Percentiles rank a stretch among this genome's conserved stretches.
Conservation (phyloP, 345 rosid genomes). For the Brassica carinata region DNA sequence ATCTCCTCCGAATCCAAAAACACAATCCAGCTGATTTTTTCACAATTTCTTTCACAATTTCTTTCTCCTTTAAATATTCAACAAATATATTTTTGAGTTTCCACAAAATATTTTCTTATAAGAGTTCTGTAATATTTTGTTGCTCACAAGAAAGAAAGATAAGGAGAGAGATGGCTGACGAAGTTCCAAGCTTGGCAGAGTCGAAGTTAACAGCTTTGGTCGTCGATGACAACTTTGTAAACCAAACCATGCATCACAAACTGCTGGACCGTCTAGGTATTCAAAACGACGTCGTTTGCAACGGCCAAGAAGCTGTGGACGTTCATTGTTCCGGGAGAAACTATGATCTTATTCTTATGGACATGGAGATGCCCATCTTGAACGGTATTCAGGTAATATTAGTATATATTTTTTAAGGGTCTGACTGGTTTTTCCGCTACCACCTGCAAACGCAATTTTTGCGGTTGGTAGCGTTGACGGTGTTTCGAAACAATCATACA, state of each 20-base stretch:
- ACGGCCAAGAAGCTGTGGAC: conserved; percentile 81
- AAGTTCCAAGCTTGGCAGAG: conserved; percentile 26
- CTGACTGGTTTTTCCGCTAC: too few species aligned
- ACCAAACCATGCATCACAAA: conserved; percentile 52
- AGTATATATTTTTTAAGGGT: too few species aligned
- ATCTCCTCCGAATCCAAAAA: conserved; percentile 32
- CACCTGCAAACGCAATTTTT: too few species aligned
- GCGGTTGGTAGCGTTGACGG: too few species aligned
- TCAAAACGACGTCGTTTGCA: conserved; percentile 46
- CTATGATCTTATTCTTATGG: conserved; percentile 87
- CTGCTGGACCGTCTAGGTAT: conserved; percentile 60
- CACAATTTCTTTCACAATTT: conserved; percentile 5
- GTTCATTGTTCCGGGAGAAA: conserved; percentile 54
- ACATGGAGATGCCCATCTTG: conserved; percentile 89
- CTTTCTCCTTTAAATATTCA: conserved; percentile 17
- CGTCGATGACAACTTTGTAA: conserved; percentile 62
- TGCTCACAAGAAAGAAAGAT: background rate
- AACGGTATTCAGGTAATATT: conserved; percentile 70
- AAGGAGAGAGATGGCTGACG: background rate
- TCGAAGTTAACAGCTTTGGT: conserved; percentile 57
- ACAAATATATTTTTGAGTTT: conserved; percentile 4
- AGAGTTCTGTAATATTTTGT: background rate
- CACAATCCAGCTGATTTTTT: conserved; percentile 21
- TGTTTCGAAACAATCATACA: too few species aligned
- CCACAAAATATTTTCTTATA: background rate